Base-by-base conservation (phyloP, 495 filamentous ascomycete genomes). In the Cercophora sp. region DNA sequence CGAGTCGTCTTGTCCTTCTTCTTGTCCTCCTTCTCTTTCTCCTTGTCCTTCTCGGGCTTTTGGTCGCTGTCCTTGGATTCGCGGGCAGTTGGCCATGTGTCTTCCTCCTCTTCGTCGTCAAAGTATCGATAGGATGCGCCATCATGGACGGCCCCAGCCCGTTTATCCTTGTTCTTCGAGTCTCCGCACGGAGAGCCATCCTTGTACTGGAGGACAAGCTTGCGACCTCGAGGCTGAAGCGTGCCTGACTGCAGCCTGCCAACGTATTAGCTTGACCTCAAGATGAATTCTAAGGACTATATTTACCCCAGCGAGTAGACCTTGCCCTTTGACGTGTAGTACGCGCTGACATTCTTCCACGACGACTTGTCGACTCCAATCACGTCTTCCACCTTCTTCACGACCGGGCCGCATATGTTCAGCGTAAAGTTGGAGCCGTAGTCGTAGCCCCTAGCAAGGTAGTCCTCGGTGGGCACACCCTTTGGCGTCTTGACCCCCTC, bases 351-450 rank as follows among this genome's bases (percentile, higher is more conserved):
- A 65, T 96, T 95, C 72, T 74, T 76, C 84, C 84, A 90, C 31
- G 73, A 60, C 43, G 70, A 61, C 53, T 81, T 72, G 0, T 85
- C 76, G 10, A 97, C 69, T 0, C 84, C 88, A 13, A 82, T 79
- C 5, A 91, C 85, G 57, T 91, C 77, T 19, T 84, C 77, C 16
- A 92, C 67, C 24, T 79, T 68, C 57, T 94, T 88, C 26, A 97
- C 79, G 19, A 96, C 89, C 1, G 91, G 80, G 37, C 80, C 85
- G 69, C 94, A 99, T 58, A 99, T 85, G 62, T 99, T 99, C 48
- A 99, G 64, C 1, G 91, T 96, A 65, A 99, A 97, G 70, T 97
- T 97, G 11, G 85, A 80, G 20, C 77, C 77, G 62, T 94, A 90
- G 65, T 96, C 91, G 58, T 85, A 88, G 20, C 94, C 94, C 53